Base-by-base conservation (phyloP, 345 rosid genomes). In the Eucalyptus virginea region DNA sequence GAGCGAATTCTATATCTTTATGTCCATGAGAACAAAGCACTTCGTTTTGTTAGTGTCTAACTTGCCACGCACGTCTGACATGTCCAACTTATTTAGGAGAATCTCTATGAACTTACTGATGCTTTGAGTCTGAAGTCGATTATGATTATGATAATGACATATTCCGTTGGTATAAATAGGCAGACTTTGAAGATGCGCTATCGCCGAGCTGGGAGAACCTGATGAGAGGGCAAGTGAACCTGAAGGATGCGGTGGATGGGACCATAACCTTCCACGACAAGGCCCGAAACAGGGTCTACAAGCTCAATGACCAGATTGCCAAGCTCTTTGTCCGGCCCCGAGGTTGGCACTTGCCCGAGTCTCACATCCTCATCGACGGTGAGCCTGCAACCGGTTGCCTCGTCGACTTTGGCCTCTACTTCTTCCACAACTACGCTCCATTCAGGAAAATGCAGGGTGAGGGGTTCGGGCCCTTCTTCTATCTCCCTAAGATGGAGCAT, bases 201-300 rank as follows among this genome's bases (percentile, higher is more conserved):
- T 96, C 99, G 13, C 99, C 99, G 3, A 96, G 94, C 89, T 97
- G 99, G 99, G 99, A 97, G 93, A 98, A 97, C 90, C 95, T 97
- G 50, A 96, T 98, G 92, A 95, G 90, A 87, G 99, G 99, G 15
- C 99, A 98, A 87, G 94, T 96, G 77, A 98, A 97, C 93, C 91
- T 97, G 81, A 98, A 93, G 93, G 99, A 98, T 91, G 99, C 98
- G 30, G 97, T 98, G 30, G 91, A 95, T 91, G 98, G 99, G 80
- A 93, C 97, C 32, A 96, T 97, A 90, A 94, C 93, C 26, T 97
- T 93, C 91, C 93, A 95, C 18, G 98, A 98, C 93, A 95, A 94
- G 91, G 94, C 95, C 42, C 95, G 99, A 90, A 95, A 96, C 93
- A 96, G 93, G 89, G 95, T 95, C 86, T 97, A 96, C 93, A 97